Conservation (phyloP, 345 rosid genomes). For the Eucalyptus cladocalyx region DNA sequence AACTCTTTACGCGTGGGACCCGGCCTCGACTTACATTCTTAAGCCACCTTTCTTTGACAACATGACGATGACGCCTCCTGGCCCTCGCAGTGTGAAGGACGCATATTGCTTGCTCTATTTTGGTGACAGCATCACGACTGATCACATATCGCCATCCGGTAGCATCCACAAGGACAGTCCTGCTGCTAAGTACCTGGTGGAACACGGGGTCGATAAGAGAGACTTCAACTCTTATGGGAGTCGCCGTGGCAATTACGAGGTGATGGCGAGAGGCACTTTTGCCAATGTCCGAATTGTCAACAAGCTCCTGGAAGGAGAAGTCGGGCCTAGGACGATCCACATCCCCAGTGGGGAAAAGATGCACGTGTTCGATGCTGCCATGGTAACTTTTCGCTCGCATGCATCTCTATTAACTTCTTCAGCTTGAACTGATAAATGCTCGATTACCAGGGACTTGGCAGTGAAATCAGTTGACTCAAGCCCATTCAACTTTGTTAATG, state of each 20-base stretch:
- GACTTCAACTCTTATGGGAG: slow-evolving; percentile 89
- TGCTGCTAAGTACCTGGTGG: slow-evolving; percentile 76
- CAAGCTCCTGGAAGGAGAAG: slow-evolving; percentile 77
- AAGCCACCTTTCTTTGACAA: slow-evolving; percentile 75
- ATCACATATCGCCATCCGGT: slow-evolving; percentile 90
- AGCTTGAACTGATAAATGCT: background rate
- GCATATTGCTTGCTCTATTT: slow-evolving; percentile 80
- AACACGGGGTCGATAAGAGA: slow-evolving; percentile 65
- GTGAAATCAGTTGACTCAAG: background rate
- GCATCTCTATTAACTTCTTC: background rate
- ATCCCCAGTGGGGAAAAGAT: slow-evolving; percentile 71
- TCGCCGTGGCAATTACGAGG: slow-evolving; percentile 78
- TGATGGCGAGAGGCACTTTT: slow-evolving; percentile 80
- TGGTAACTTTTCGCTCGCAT: slow-evolving; percentile 23
- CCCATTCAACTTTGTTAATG: background rate
- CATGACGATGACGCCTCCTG: slow-evolving; percentile 87
- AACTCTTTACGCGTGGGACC: slow-evolving; percentile 62
- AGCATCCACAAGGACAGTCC: slow-evolving; percentile 91
- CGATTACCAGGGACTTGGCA: background rate
- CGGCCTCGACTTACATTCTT: slow-evolving; percentile 68
- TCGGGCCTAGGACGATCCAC: slow-evolving; percentile 80
- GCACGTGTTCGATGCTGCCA: slow-evolving; percentile 66
- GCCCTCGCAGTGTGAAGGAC: slow-evolving; percentile 64
- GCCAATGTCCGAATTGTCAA: slow-evolving; percentile 77
- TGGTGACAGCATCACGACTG: slow-evolving; percentile 87